Evolutionary conservation across 495 filamentous ascomycete genomes (phyloP).

Genomic region (Trichoderma asperelloides): DNA sequence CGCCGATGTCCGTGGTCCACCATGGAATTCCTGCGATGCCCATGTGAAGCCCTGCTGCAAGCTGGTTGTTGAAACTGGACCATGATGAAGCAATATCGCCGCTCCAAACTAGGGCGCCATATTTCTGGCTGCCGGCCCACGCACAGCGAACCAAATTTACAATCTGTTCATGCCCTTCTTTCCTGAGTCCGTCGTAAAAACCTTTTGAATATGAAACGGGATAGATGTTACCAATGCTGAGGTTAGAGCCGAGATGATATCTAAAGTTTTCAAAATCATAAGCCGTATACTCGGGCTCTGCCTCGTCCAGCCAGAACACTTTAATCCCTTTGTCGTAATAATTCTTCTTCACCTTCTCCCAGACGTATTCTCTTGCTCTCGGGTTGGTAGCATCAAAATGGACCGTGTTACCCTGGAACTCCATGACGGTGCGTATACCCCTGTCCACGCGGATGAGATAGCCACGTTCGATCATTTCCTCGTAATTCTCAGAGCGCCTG

Average conservation of each 20-base stretch:
- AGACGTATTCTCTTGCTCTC: conserved; percentile 40
- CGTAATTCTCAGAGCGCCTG: conserved; percentile 39
- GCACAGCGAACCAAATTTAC: conserved; percentile 51
- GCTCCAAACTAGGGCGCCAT: conserved; percentile 51
- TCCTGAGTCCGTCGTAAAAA: conserved; percentile 48
- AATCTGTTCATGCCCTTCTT: conserved; percentile 25
- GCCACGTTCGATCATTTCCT: conserved; percentile 46
- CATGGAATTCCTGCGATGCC: conserved; percentile 48
- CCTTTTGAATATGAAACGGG: conserved; percentile 44
- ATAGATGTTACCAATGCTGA: conserved; percentile 47
- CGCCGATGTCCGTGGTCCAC: conserved; percentile 55
- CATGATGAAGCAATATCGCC: conserved; percentile 51
- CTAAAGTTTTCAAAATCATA: conserved; percentile 54
- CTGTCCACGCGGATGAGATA: conserved; percentile 46
- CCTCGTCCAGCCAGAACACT: conserved; percentile 54
- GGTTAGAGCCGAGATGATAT: conserved; percentile 43
- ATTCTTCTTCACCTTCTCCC: conserved; percentile 43
- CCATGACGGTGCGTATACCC: conserved; percentile 42
- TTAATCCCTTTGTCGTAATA: conserved; percentile 50
- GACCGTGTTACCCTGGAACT: conserved; percentile 43
- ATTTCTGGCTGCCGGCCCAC: conserved; percentile 51
- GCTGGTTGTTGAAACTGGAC: conserved; percentile 44
- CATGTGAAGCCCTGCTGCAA: conserved; percentile 50
- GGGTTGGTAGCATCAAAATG: conserved; percentile 52
- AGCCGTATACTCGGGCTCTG: conserved; percentile 48